Conservation (phyloP, 345 rosid species). For the Arabis hirsuta region DNA sequence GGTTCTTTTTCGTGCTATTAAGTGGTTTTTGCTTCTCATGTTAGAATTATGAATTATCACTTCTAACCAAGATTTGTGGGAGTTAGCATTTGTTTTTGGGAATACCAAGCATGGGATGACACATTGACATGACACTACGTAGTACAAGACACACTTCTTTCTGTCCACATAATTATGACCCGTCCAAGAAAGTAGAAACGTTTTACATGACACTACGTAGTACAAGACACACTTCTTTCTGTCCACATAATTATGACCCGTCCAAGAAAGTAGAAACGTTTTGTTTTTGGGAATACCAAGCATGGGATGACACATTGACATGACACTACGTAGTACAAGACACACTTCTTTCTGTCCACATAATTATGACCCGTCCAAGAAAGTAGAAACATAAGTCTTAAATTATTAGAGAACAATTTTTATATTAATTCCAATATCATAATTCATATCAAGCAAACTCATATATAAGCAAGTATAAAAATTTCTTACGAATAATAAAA, state of each 20-base stretch:
- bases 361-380: not conserved
- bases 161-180: not conserved
- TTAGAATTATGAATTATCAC: too few species aligned
- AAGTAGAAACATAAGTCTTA: not conserved
- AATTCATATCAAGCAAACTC: too few species aligned
- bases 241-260: not conserved
- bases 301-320: not conserved
- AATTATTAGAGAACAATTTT: too few species aligned
- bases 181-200: not conserved
- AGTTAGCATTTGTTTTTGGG: not conserved
- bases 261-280: constrained; percentile 7
- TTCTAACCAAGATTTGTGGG: too few species aligned
- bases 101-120: not conserved
- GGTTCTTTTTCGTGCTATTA: not conserved
- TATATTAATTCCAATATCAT: too few species aligned
- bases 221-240: not conserved
- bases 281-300: not conserved
- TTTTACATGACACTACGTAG: not conserved
- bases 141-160: not conserved
- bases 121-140: not conserved
- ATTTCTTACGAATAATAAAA: too few species aligned
- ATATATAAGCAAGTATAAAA: too few species aligned
- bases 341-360: not conserved
- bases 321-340: not conserved
- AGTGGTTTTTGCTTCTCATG: not conserved